Evolutionary conservation across 2,329 filamentous ascomycete species (phyloP), one percentile per base, ranked within the genome.

Genomic region (Xylaria sp.): DNA sequence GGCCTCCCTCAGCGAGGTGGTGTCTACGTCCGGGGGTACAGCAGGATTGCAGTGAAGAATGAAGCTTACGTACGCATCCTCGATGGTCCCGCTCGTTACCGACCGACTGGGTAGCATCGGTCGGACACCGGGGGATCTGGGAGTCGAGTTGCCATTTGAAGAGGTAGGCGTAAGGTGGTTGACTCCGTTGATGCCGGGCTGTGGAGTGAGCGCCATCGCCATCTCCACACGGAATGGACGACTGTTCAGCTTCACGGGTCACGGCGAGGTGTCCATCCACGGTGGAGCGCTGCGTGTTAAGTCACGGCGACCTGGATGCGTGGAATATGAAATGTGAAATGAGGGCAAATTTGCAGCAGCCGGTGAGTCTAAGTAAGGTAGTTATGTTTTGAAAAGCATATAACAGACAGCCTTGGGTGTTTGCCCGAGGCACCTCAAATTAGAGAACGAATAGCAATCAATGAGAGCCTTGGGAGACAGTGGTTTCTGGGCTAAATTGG

Each of bases 1-100:
- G 13, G 89, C 89, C 74, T 92, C 92, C 66, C 90, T 88, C 57
- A 98, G 82, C 63, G 91, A 89, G 2, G 85, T 81, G 0, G 92
- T 91, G 80, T 97, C 91, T 52, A 88, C 88, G 18, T 89, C 86
- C n/a, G 86, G 79, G 2, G 91, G 85, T 59, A 97, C 90, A 52
- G 88, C 90, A 5, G 94, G 94, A 79, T 98, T 98, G 84, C 94
- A 97, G 80, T 94, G 93, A 66, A 98, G 85, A 75, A 98, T 92
- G 79, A 98, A 98, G 73, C 85, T 81, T 69, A 94, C 90, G 78
- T 94, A 98, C 60, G 93, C 91, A 78, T 95, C 89, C 76, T 94
- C 92, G 72, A 98, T 90, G 13, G 87, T 92, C 1, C 88, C 87
- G 74, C 89, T 87, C 2, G 88, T 90, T 37, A 97, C 89, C 69